Evolutionary conservation across 2,329 filamentous ascomycete genomes (phyloP).

Genomic region (Diaporthe vexans): DNA sequence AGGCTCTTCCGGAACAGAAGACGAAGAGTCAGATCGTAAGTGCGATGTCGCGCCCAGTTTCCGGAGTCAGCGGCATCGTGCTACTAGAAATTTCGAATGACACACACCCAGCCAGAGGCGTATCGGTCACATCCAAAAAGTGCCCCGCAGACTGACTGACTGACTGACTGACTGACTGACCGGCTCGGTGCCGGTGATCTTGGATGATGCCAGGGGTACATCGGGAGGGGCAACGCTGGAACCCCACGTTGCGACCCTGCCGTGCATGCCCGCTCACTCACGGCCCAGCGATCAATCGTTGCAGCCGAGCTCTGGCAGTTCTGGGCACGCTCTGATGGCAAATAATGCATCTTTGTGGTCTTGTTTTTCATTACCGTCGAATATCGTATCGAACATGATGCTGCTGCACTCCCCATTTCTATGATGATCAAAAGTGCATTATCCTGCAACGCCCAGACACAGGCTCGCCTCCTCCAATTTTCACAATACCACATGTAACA

Average conservation of each 20-base stretch:
- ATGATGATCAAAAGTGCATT: constrained; percentile 35
- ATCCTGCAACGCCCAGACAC: constrained; percentile 38
- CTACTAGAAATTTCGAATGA: constrained; percentile 35
- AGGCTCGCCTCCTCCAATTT: constrained; percentile 22
- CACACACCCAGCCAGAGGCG: constrained; percentile 29
- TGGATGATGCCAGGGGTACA: not conserved
- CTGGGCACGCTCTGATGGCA: too few relatives aligned
- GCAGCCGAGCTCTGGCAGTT: not conserved
- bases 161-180: not conserved
- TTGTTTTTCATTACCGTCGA: constrained; percentile 40
- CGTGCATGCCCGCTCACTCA: constrained; percentile 6
- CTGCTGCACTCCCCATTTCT: constrained; percentile 33
- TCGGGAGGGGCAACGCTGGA: not conserved
- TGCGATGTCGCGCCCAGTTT: constrained; percentile 17
- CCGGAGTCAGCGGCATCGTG: constrained; percentile 26
- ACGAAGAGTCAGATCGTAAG: not conserved
- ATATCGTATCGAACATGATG: constrained; percentile 36
- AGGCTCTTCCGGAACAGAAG: not conserved
- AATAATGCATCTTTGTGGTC: not conserved
- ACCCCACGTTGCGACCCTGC: constrained; percentile 39
- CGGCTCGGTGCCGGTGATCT: constrained; percentile 17
- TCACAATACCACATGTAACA: constrained; percentile 29
- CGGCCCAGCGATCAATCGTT: constrained; percentile 25
- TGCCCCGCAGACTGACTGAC: constrained; percentile 31
- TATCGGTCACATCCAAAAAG: constrained; percentile 23